Conservation (phyloP, 257 asterid species). For the Dorcoceras hygrometricum region DNA sequence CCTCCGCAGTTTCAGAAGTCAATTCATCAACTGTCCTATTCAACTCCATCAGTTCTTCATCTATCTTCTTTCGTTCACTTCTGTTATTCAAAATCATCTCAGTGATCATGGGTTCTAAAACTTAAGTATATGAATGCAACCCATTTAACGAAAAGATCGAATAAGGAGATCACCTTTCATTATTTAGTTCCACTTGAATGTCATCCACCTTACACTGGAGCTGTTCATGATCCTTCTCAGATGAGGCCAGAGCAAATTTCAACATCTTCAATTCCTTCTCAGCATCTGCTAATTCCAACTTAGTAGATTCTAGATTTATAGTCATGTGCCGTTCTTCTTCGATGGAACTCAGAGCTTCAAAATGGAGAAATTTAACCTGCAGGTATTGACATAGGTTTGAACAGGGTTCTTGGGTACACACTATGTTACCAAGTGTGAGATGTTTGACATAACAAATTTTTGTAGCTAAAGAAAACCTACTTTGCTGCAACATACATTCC, state of each 20-base stretch:
- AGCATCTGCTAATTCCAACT: slow-evolving; percentile 85
- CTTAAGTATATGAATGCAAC: background rate
- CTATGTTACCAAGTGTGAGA: slow-evolving; percentile 5
- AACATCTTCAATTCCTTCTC: slow-evolving; percentile 92
- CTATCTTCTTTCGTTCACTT: slow-evolving; percentile 70
- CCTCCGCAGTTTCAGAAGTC: slow-evolving; percentile 74
- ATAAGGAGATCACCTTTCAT: slow-evolving; percentile 58
- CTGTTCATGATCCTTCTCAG: slow-evolving; percentile 92
- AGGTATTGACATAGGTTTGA: slow-evolving; percentile 28
- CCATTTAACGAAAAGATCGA: background rate
- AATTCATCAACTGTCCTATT: slow-evolving; percentile 55
- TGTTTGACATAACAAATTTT: background rate
- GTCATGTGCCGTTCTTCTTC: slow-evolving; percentile 71
- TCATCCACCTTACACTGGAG: slow-evolving; percentile 72
- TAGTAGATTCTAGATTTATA: slow-evolving; percentile 57
- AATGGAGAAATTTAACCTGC: slow-evolving; percentile 69
- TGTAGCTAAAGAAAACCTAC: background rate
- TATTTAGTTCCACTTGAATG: slow-evolving; percentile 55
- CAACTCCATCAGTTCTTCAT: slow-evolving; percentile 70
- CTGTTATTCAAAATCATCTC: slow-evolving; percentile 36
- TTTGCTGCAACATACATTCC: background rate
- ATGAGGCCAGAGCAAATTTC: slow-evolving; percentile 58
- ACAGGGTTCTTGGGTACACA: slow-evolving; percentile 23
- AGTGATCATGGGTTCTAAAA: slow-evolving; percentile 8
- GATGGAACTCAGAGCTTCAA: slow-evolving; percentile 55